These are phyloP conservation scores for Pterocarpus macrocarpus DNA, from an alignment of 306 rosid species.

Conservation along the genomic window DNA sequence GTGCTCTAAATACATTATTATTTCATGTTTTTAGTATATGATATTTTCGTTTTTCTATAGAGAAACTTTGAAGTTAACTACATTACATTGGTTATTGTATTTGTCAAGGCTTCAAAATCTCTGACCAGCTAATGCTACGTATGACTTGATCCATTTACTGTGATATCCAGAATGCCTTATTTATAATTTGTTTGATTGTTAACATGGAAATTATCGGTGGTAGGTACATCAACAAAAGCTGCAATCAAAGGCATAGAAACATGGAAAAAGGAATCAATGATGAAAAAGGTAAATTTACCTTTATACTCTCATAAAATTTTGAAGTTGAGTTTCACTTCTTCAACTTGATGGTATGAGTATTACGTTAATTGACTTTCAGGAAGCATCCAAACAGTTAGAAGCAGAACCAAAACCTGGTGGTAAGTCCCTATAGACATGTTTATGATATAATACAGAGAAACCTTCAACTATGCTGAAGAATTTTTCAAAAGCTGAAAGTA, in stretches of 20 bases:
- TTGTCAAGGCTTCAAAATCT: too few relatives aligned
- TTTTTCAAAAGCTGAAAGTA: neutral
- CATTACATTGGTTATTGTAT: too few relatives aligned
- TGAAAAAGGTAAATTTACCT: conserved; percentile 58
- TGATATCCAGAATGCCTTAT: neutral
- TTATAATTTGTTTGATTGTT: conserved; percentile 14
- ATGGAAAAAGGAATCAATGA: conserved; percentile 77
- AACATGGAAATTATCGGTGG: conserved; percentile 22
- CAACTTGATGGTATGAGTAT: neutral
- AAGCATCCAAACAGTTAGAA: conserved; percentile 57
- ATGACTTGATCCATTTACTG: neutral
- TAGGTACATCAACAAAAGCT: conserved; percentile 82
- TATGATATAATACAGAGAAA: neutral
- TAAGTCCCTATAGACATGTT: conserved; percentile 38
- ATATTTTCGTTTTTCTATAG: too few relatives aligned
- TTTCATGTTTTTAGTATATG: too few relatives aligned
- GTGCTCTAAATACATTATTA: too few relatives aligned
- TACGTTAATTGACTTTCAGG: conserved; percentile 55
- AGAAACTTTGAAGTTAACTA: too few relatives aligned
- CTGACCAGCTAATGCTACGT: too few relatives aligned
- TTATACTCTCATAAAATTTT: neutral
- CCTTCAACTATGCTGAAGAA: neutral
- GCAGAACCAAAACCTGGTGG: conserved; percentile 57
- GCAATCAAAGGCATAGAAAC: conserved; percentile 72
- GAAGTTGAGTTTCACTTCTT: neutral